Percentiles rank a stretch among this genome's conserved stretches.
These are phyloP conservation scores for Helotiales sp. DNA, from an alignment of 2,329 filamentous ascomycete species.

Conservation along the genomic window DNA sequence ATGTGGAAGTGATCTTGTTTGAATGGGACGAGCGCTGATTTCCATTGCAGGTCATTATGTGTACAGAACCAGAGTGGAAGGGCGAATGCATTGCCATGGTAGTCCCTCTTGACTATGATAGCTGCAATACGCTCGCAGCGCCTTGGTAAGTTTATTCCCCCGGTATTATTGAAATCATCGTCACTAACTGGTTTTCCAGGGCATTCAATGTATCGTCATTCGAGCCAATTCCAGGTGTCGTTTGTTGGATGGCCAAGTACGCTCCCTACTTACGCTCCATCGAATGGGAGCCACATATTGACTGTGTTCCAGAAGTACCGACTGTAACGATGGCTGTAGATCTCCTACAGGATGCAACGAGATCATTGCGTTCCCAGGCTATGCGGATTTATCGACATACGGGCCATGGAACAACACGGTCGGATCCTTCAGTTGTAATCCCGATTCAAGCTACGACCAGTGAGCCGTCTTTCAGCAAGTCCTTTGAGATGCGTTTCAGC, in stretches of 20 bases:
- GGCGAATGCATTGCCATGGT: conserved; percentile 7
- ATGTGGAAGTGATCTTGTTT: background rate
- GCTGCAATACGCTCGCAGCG: conserved; percentile 2
- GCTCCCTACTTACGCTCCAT: background rate
- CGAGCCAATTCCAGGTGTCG: conserved; percentile 11
- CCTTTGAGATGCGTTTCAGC: background rate
- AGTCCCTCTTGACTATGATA: conserved; percentile 6
- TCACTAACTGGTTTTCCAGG: background rate
- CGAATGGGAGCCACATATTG: background rate
- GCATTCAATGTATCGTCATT: conserved; percentile 11
- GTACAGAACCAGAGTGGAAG: conserved; percentile 10
- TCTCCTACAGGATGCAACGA: conserved; percentile 12
- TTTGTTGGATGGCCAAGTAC: conserved; percentile 9
- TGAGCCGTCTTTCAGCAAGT: too few relatives aligned
- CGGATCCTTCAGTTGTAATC: conserved; percentile 10
- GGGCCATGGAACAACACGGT: conserved; percentile 9
- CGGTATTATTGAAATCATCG: background rate
- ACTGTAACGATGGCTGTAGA: conserved; percentile 9
- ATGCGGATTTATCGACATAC: conserved; percentile 8
- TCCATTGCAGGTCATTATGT: conserved; percentile 10
- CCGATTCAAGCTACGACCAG: too few relatives aligned
- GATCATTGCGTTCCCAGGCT: conserved; percentile 16
- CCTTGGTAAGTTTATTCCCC: background rate
- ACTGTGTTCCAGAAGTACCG: background rate
- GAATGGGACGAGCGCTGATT: background rate